Percentiles rank a stretch among this genome's conserved stretches.
Evolutionary conservation across 441 rosid species (phyloP).

Genomic region (Metrosideros polymorpha): DNA sequence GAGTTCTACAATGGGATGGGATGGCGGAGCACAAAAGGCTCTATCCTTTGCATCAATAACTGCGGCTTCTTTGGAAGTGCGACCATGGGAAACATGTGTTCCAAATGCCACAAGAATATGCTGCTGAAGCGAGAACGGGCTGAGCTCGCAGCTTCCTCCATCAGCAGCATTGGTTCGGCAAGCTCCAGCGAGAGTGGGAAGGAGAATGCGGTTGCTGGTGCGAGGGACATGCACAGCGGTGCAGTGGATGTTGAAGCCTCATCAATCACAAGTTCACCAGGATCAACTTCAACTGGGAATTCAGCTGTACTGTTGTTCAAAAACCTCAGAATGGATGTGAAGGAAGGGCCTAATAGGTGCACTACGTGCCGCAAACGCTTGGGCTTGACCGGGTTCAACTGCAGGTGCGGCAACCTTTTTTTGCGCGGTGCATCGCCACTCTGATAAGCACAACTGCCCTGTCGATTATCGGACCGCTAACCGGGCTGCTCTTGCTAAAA

Average conservation of each 20-base stretch:
- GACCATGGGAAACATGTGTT: conserved; percentile 53
- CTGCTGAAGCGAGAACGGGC: conserved; percentile 35
- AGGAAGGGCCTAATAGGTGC: conserved; percentile 43
- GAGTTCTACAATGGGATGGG: conserved; percentile 31
- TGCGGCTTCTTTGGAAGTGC: conserved; percentile 51
- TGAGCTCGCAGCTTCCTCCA: conserved; percentile 30
- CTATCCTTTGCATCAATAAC: conserved; percentile 18
- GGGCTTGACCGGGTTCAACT: conserved; percentile 55
- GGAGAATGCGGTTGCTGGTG: conserved; percentile 9
- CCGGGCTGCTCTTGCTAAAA: conserved; percentile 42
- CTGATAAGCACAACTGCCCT: conserved; percentile 60
- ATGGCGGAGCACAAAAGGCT: conserved; percentile 22
- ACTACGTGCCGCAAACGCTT: conserved; percentile 41
- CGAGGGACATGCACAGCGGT: conserved; percentile 2
- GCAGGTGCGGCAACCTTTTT: conserved; percentile 59
- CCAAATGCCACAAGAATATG: conserved; percentile 50
- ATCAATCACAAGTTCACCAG: background rate
- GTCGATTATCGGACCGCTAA: conserved; percentile 43
- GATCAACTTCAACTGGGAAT: background rate
- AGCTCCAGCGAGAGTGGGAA: conserved; percentile 13
- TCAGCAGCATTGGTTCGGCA: conserved; percentile 26
- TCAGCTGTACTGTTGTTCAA: background rate
- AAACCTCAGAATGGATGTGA: conserved; percentile 7
- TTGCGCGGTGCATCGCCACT: conserved; percentile 55
- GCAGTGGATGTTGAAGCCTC: background rate